phyloP scores from a whole-genome alignment of 163 green algal species.

The Coccomyxa subellipsoidea region DNA sequence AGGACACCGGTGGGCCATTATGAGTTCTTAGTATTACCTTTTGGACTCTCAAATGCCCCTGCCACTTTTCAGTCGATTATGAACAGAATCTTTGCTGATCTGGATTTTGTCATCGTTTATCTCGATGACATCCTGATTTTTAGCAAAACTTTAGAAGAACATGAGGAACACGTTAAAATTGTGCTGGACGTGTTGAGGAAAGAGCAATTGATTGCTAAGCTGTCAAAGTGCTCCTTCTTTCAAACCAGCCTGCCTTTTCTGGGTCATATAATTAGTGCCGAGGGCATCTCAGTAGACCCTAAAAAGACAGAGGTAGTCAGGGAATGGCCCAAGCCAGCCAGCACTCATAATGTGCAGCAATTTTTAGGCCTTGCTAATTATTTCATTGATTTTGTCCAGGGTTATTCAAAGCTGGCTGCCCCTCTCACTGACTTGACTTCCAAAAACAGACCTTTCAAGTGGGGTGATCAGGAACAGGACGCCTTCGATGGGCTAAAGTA shows the following conservation, averaged over 20 bases:
- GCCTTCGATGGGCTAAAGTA: too few species aligned
- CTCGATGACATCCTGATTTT: conserved; percentile 71
- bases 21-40: conserved; percentile 56
- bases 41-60: conserved; percentile 62
- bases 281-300: conserved; percentile 26
- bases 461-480: too few species aligned
- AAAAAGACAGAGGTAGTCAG: conserved; percentile 40
- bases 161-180: conserved; percentile 42
- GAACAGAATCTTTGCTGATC: conserved; percentile 41
- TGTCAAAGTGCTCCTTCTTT: conserved; percentile 36
- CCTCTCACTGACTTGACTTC: too few species aligned
- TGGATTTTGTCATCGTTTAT: conserved; percentile 59
- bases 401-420: too few species aligned
- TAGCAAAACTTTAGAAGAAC: conserved; percentile 41
- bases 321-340: conserved; percentile 18
- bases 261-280: conserved; percentile 30
- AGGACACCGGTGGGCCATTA: conserved; percentile 51
- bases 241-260: conserved; percentile 27
- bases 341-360: too few species aligned
- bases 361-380: too few species aligned
- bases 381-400: too few species aligned
- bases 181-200: conserved; percentile 41
- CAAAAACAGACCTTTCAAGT: too few species aligned
- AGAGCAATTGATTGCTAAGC: conserved; percentile 40
- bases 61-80: conserved; percentile 52